Conservation (phyloP, 2,329 filamentous ascomycete species). For the Trichophyton benhamiae region DNA sequence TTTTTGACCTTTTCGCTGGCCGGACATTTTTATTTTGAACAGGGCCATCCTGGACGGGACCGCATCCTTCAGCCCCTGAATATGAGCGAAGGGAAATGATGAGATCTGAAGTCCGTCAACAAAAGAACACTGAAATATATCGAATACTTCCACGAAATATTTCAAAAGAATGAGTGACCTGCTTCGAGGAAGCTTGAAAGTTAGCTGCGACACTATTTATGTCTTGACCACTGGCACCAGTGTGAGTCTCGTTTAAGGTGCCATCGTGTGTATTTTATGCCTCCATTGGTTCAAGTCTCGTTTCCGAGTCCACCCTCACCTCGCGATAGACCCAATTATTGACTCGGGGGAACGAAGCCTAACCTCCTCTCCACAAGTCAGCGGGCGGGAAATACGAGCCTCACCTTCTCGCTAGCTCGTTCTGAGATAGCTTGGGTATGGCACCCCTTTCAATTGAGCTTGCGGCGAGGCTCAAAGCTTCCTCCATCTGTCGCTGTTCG, state of each 20-base stretch:
- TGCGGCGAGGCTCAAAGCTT: conserved; percentile 1
- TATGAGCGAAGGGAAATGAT: neutral
- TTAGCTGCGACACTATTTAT: neutral
- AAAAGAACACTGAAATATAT: too few species aligned
- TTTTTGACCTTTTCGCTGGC: neutral
- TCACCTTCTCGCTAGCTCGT: neutral
- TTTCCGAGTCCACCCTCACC: neutral
- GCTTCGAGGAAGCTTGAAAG: neutral
- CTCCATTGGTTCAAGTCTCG: neutral
- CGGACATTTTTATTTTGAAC: neutral
- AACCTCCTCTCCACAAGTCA: neutral
- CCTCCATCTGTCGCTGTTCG: neutral
- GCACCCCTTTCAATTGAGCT: neutral
- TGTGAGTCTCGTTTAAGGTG: neutral
- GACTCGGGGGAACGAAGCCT: neutral
- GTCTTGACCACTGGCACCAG: neutral
- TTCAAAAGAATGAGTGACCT: neutral
- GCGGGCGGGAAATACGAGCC: neutral
- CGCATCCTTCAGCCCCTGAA: neutral
- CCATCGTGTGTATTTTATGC: neutral
- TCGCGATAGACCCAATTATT: neutral
- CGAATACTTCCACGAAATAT: too few species aligned
- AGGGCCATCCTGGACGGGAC: neutral
- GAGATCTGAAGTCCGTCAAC: too few species aligned
- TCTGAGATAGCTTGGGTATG: neutral